phyloP scores from a whole-genome alignment of 371 early-diverging fungal genomes.

The Circinella umbellata region DNA sequence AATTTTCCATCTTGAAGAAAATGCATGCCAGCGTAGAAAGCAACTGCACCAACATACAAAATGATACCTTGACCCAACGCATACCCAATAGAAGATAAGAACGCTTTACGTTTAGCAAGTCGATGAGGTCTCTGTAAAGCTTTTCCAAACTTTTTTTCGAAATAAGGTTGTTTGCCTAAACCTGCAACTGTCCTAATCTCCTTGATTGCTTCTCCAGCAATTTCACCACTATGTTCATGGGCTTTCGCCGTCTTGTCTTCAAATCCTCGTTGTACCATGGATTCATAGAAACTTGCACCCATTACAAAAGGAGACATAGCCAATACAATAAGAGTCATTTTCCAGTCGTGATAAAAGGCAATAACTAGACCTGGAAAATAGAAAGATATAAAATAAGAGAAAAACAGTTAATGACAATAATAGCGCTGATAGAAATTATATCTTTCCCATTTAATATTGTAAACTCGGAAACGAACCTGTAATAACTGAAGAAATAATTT shows the following conservation, averaged over 20 bases:
- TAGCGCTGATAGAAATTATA: background rate
- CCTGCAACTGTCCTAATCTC: constrained; percentile 88
- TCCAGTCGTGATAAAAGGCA: constrained; percentile 61
- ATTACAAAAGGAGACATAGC: constrained; percentile 55
- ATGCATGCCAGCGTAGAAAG: constrained; percentile 61
- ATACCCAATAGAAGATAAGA: constrained; percentile 64
- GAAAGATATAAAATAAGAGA: too few species aligned
- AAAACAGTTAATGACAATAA: background rate
- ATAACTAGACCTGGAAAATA: constrained; percentile 36
- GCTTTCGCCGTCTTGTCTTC: constrained; percentile 66
- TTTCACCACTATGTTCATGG: constrained; percentile 71
- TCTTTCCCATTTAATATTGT: background rate
- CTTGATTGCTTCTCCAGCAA: constrained; percentile 84
- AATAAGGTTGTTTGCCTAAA: constrained; percentile 76
- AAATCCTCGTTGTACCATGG: constrained; percentile 52
- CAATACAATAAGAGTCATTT: constrained; percentile 61
- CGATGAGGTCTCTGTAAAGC: constrained; percentile 71
- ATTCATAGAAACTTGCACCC: constrained; percentile 48
- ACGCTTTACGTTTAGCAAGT: constrained; percentile 61
- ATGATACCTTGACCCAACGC: constrained; percentile 69
- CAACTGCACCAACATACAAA: constrained; percentile 66
- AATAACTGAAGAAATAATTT: constrained; percentile 46
- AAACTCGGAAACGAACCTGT: constrained; percentile 14
- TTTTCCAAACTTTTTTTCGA: constrained; percentile 60
- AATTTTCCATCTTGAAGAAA: constrained; percentile 42